A percentile compares a stretch with the other conserved stretches of the same genome.
Conservation (phyloP, 2,329 filamentous ascomycete species). For the Diaporthe longicolla region DNA sequence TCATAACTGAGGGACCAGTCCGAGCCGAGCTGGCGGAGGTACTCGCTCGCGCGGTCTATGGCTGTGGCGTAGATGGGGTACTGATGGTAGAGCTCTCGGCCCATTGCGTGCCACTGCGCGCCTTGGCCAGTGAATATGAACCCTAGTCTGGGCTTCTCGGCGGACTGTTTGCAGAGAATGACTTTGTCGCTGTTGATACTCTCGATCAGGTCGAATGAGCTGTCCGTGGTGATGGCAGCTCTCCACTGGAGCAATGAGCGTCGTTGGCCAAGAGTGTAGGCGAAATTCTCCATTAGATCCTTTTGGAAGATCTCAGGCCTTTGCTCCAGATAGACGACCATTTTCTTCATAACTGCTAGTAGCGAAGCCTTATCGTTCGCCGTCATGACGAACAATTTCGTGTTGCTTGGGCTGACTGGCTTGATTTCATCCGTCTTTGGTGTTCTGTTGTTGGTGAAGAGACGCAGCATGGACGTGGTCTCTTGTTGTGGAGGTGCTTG, state of each 20-base stretch:
- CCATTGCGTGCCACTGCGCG: constrained; percentile 52
- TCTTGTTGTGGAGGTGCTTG: constrained; percentile 43
- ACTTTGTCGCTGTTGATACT: constrained; percentile 56
- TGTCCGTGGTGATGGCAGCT: constrained; percentile 58
- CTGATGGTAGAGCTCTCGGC: constrained; percentile 46
- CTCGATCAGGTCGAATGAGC: constrained; percentile 61
- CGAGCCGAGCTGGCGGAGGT: constrained; percentile 46
- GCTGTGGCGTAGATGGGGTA: constrained; percentile 53
- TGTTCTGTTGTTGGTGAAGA: background rate
- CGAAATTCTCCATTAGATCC: constrained; percentile 60
- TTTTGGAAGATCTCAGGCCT: constrained; percentile 60
- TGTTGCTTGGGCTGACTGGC: constrained; percentile 36
- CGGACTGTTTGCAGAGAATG: constrained; percentile 13
- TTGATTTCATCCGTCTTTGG: constrained; percentile 45
- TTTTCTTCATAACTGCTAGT: constrained; percentile 55
- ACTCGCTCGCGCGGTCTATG: constrained; percentile 54
- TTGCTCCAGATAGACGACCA: constrained; percentile 59
- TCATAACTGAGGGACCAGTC: constrained; percentile 50
- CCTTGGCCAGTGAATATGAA: constrained; percentile 55
- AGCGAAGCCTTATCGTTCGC: constrained; percentile 58
- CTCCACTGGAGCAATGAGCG: constrained; percentile 46
- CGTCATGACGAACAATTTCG: constrained; percentile 59
- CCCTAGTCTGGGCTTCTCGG: constrained; percentile 34
- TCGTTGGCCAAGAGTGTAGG: constrained; percentile 59
- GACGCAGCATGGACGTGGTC: constrained; percentile 47